phyloP scores from a whole-genome alignment of 2,329 filamentous ascomycete species.

The Exophiala aquamarina region DNA sequence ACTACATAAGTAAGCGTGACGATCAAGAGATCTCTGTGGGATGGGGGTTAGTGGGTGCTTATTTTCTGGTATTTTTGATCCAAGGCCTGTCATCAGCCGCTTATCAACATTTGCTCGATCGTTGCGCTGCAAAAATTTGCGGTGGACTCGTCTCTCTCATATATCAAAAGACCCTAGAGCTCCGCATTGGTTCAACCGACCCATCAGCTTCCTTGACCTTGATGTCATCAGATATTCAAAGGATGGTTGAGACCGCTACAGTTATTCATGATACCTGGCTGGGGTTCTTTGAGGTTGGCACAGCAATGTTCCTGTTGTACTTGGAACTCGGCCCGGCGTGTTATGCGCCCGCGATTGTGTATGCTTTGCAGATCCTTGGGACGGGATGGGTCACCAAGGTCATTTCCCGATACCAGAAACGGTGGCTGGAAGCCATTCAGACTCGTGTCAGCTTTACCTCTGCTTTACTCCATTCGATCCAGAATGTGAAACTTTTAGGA shows the following conservation, averaged over 20 bases:
- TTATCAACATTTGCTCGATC: conserved; percentile 44
- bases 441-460: conserved; percentile 50
- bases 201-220: conserved; percentile 44
- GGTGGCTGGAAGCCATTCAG: conserved; percentile 53
- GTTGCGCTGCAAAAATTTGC: conserved; percentile 44
- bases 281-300: conserved; percentile 43
- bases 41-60: conserved; percentile 46
- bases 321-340: conserved; percentile 45
- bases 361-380: conserved; percentile 13
- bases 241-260: conserved; percentile 42
- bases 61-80: conserved; percentile 43
- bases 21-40: conserved; percentile 36
- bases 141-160: conserved; percentile 50
- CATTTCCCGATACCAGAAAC: conserved; percentile 38
- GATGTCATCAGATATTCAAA: conserved; percentile 47
- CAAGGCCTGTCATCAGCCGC: conserved; percentile 42
- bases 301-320: conserved; percentile 46
- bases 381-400: conserved; percentile 26
- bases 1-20: conserved; percentile 33
- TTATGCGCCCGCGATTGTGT: conserved; percentile 44
- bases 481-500: conserved; percentile 53
- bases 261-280: conserved; percentile 48
- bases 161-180: conserved; percentile 47
- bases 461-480: conserved; percentile 51
- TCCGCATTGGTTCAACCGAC: conserved; percentile 34